phyloP scores from a whole-genome alignment of 129 eudicot genomes.

The Pulicaria dysenterica region DNA sequence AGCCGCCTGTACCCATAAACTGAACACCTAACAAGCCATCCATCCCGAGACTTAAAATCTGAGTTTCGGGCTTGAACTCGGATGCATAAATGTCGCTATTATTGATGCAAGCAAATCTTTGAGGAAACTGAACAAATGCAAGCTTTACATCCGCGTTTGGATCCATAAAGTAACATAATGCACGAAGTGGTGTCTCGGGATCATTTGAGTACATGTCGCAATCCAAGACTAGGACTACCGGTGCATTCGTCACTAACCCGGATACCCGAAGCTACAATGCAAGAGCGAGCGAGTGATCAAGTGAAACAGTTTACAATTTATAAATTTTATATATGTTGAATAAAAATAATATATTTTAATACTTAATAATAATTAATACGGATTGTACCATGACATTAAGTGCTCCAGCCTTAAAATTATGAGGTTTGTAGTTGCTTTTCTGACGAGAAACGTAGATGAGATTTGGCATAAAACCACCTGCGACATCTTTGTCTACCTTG shows the following conservation, averaged over 20 bases:
- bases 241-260: slow-evolving; percentile 66
- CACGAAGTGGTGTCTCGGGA: slow-evolving; percentile 57
- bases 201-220: slow-evolving; percentile 88
- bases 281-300: background rate
- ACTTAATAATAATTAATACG: too few species aligned
- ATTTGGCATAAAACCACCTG: slow-evolving; percentile 52
- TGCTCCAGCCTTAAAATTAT: slow-evolving; percentile 75
- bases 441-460: slow-evolving; percentile 61
- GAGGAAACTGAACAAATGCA: slow-evolving; percentile 77
- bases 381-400: slow-evolving; percentile 57
- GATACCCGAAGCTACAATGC: slow-evolving; percentile 62
- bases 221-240: slow-evolving; percentile 56
- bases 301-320: too few species aligned
- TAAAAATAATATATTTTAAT: too few species aligned
- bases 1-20: slow-evolving; percentile 66
- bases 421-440: slow-evolving; percentile 42
- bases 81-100: slow-evolving; percentile 54
- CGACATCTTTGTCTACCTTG: slow-evolving; percentile 34
- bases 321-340: too few species aligned
- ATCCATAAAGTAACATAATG: slow-evolving; percentile 52
- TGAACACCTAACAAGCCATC: slow-evolving; percentile 61
- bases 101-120: slow-evolving; percentile 48
- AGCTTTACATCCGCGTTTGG: slow-evolving; percentile 37
- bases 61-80: slow-evolving; percentile 42
- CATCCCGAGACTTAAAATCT: slow-evolving; percentile 44